Evolutionary conservation across 768 basidiomycete genomes (phyloP).

Genomic region (Galerina sulciceps): DNA sequence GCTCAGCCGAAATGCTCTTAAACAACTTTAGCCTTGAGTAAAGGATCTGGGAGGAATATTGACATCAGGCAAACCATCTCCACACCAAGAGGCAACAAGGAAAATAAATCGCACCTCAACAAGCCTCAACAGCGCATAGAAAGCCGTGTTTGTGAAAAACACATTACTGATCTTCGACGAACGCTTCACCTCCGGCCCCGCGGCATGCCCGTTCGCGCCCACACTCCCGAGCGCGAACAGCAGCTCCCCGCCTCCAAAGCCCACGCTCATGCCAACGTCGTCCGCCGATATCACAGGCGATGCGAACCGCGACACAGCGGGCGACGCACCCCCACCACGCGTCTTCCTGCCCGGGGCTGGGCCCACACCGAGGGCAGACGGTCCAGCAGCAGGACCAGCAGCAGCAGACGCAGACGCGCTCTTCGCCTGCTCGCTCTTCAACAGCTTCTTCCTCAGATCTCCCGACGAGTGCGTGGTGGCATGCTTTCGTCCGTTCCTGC

Average conservation of each 20-base stretch:
- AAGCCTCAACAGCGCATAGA: conserved; percentile 84
- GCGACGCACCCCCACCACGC: conserved; percentile 50
- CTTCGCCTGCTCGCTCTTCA: conserved; percentile 86
- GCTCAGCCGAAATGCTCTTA: conserved; percentile 68
- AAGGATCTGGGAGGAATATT: conserved; percentile 56
- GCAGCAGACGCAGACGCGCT: no score
- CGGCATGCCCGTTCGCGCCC: neutral
- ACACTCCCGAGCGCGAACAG: conserved; percentile 1
- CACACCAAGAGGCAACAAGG: no score
- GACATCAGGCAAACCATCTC: conserved; percentile 5
- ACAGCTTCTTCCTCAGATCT: conserved; percentile 77
- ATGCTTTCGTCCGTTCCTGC: conserved; percentile 38
- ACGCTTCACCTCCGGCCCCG: conserved; percentile 20
- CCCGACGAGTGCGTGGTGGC: conserved; percentile 30
- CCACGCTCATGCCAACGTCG: conserved; percentile 23
- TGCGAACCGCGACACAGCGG: conserved; percentile 61
- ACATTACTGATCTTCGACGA: conserved; percentile 50
- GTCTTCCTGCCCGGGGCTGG: conserved; percentile 59
- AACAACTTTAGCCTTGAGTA: conserved; percentile 82
- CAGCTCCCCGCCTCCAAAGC: conserved; percentile 1
- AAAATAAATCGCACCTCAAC: conserved; percentile 63
- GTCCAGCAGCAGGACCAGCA: no score
- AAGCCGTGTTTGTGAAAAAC: conserved; percentile 90
- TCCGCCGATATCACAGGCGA: conserved; percentile 63
- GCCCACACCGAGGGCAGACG: no score